These are phyloP conservation scores for Benincasa hispida DNA, from an alignment of 306 rosid species.

Conservation along the genomic window DNA sequence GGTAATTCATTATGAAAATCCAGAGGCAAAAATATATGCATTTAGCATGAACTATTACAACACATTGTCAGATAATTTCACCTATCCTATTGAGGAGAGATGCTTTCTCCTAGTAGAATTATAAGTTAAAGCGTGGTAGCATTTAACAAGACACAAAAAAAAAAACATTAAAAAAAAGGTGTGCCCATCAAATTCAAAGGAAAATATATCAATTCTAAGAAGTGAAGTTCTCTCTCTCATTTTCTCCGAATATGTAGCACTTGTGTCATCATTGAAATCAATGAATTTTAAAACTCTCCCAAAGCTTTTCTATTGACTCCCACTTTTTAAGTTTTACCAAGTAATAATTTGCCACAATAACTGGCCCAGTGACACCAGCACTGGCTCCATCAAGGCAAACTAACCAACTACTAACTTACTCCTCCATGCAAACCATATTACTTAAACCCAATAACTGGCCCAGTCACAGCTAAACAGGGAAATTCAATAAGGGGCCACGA, in stretches of 20 bases:
- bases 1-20: conserved; percentile 6
- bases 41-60: not conserved
- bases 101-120: not conserved
- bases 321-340: not conserved
- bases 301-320: not conserved
- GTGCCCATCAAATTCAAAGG: not conserved
- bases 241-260: not conserved
- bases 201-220: not conserved
- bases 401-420: not conserved
- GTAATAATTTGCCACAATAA: not conserved
- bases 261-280: not conserved
- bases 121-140: not conserved
- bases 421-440: not conserved
- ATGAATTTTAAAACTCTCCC: not conserved
- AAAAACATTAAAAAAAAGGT: not conserved
- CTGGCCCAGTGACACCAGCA: not conserved
- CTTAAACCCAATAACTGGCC: not conserved
- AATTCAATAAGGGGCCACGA: not conserved
- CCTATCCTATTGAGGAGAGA: not conserved
- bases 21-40: not conserved
- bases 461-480: not conserved
- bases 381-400: not conserved
- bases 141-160: not conserved
- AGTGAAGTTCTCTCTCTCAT: not conserved
- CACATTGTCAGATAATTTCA: not conserved